These are phyloP conservation scores for Penicillium aurantiogriseum DNA, from an alignment of 2,329 filamentous ascomycete species.

Conservation along the genomic window DNA sequence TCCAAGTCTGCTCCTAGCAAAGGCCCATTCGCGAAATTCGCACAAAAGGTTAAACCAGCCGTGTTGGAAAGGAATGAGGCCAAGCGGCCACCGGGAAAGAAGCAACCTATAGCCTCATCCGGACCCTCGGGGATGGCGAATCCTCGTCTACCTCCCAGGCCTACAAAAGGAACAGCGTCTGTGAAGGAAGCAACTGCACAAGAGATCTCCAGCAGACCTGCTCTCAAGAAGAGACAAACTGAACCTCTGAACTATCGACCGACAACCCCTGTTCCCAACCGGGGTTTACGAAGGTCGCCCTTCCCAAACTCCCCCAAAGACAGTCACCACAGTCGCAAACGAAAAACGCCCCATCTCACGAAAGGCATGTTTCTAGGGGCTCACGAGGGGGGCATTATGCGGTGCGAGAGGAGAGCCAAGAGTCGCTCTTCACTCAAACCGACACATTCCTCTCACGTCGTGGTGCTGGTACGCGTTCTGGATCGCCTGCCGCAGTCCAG, in stretches of 20 bases:
- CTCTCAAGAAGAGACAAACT: constrained; percentile 11
- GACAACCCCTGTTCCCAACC: constrained; percentile 29
- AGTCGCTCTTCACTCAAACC: constrained; percentile 43
- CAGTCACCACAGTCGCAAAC: constrained; percentile 23
- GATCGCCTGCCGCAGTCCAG: constrained; percentile 40
- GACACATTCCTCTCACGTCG: constrained; percentile 46
- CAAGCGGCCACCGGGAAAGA: constrained; percentile 21
- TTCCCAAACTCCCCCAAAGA: constrained; percentile 24
- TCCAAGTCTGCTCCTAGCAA: constrained; percentile 28
- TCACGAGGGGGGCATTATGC: constrained; percentile 34
- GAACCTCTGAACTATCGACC: constrained; percentile 14
- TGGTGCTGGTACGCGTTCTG: constrained; percentile 35
- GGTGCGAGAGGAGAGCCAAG: constrained; percentile 39
- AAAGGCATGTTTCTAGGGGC: constrained; percentile 16
- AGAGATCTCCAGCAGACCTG: constrained; percentile 9
- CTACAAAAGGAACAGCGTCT: constrained; percentile 17
- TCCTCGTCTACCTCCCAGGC: constrained; percentile 15
- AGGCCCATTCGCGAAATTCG: constrained; percentile 32
- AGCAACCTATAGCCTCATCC: constrained; percentile 18
- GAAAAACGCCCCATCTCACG: constrained; percentile 19
- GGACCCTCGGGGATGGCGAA: background rate
- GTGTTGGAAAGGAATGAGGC: constrained; percentile 27
- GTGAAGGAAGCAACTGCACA: constrained; percentile 18
- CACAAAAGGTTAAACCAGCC: constrained; percentile 35
- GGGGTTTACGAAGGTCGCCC: constrained; percentile 30